These are phyloP conservation scores for Ogataea dorogensis DNA, from an alignment of 805 yeast genomes.

Conservation along the genomic window DNA sequence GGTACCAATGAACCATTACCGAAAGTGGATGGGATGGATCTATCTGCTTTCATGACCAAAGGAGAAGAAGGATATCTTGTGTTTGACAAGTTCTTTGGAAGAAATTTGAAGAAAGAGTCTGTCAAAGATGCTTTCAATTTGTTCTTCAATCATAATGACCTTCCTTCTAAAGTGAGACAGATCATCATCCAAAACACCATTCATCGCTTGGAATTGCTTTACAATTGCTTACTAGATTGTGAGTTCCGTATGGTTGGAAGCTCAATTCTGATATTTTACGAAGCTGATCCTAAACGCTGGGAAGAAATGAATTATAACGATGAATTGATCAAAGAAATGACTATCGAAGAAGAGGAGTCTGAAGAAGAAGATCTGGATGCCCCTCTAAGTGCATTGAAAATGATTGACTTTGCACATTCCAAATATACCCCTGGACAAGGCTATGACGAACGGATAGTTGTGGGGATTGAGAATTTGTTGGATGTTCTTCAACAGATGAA, in stretches of 20 bases:
- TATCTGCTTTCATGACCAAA: constrained; percentile 5
- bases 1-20: constrained; percentile 10
- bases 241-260: constrained; percentile 70
- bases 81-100: constrained; percentile 71
- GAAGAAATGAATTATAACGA: constrained; percentile 41
- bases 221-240: constrained; percentile 57
- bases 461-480: constrained; percentile 67
- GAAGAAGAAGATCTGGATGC: constrained; percentile 22
- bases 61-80: constrained; percentile 42
- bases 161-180: constrained; percentile 34
- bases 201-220: constrained; percentile 62
- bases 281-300: constrained; percentile 63
- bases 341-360: constrained; percentile 32
- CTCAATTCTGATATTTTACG: constrained; percentile 71
- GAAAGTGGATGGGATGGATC: constrained; percentile 20
- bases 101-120: constrained; percentile 46
- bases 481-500: constrained; percentile 35
- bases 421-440: constrained; percentile 59
- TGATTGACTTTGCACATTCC: constrained; percentile 94
- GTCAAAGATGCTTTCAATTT: constrained; percentile 43
- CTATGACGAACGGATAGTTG: constrained; percentile 66
- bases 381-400: constrained; percentile 54
- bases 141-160: constrained; percentile 42
- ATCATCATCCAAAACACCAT: constrained; percentile 46
- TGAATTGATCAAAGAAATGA: constrained; percentile 26